Base-by-base conservation (phyloP, 805 yeast species). In the Ogataea methylovora region DNA sequence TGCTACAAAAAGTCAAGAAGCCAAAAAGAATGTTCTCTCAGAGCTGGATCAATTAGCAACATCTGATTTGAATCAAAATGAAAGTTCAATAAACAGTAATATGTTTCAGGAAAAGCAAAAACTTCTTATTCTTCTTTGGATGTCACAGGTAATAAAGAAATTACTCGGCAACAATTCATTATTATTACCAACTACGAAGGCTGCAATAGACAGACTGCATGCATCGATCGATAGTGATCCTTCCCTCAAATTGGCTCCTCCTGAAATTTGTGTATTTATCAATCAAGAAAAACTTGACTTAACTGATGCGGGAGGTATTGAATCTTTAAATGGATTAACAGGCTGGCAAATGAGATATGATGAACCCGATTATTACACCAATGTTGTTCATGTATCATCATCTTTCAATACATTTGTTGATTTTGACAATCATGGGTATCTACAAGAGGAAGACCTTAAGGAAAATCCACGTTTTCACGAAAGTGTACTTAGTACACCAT, bases 291-390 rank as follows among this genome's bases (percentile, higher is more conserved):
- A 41, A 47, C 19, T 32, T 2, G 24, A 38, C 22, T 35, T 35
- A 18, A 27, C 27, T 9, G 27, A 42, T 13, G 16, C 35, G 11
- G 33, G 36, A 19, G 12, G 46, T 4, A 24, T 41, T 3, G 40
- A 45, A 19, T 42, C 38, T 48, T 17, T 40, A 44, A 17, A 47
- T 52, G 16, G 44, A 29, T 40, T 57, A n/a, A 51, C 49, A 33
- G 59, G 61, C 3, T 57, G 61, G 62, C 51, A 54, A 33, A 22
- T 52, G 16, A 35, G 54, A 15, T 54, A 53, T 37, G 59, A 54
- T 29, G 49, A 51, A 27, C 49, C 51, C 10, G 30, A 42, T 1
- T 28, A 37, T 33, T 54, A 54, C 32, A 43, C 50, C 9, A 58
- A 56, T 37, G 43, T 52, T n/a, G 33, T 58, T 10, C 46, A 46